phyloP scores from a whole-genome alignment of 768 basidiomycete genomes.

The Rhodocollybia butyracea region DNA sequence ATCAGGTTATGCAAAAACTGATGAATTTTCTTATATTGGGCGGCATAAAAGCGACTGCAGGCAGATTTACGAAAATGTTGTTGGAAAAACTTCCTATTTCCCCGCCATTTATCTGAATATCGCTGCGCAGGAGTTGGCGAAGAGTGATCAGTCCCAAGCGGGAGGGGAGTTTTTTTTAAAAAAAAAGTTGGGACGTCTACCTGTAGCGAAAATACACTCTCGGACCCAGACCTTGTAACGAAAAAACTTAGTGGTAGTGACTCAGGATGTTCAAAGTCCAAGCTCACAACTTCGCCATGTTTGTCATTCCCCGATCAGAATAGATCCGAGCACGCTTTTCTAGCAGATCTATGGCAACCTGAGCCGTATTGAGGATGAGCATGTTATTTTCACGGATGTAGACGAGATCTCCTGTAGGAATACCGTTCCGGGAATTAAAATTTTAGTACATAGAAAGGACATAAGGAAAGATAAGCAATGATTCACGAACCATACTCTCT shows the following conservation, averaged over 20 bases:
- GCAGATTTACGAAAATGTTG: background rate
- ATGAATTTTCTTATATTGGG: background rate
- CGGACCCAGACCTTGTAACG: background rate
- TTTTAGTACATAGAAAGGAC: background rate
- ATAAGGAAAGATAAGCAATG: background rate
- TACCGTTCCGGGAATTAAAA: too few species aligned
- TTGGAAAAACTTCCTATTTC: background rate
- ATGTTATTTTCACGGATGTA: too few species aligned
- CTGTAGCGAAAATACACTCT: background rate
- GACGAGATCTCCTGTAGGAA: too few species aligned
- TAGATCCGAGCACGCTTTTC: background rate
- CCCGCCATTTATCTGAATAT: too few species aligned
- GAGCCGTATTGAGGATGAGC: background rate
- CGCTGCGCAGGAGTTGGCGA: background rate
- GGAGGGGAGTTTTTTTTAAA: background rate
- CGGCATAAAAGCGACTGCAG: background rate
- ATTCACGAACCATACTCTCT: background rate
- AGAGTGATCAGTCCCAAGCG: background rate
- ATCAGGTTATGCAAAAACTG: constrained; percentile 7
- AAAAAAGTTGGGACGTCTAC: background rate
- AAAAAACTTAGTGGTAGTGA: too few species aligned
- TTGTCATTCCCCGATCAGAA: background rate
- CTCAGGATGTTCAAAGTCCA: background rate
- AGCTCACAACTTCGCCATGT: background rate
- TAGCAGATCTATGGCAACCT: background rate